phyloP scores from a whole-genome alignment of 768 basidiomycete species.

The Mycena vulgaris region DNA sequence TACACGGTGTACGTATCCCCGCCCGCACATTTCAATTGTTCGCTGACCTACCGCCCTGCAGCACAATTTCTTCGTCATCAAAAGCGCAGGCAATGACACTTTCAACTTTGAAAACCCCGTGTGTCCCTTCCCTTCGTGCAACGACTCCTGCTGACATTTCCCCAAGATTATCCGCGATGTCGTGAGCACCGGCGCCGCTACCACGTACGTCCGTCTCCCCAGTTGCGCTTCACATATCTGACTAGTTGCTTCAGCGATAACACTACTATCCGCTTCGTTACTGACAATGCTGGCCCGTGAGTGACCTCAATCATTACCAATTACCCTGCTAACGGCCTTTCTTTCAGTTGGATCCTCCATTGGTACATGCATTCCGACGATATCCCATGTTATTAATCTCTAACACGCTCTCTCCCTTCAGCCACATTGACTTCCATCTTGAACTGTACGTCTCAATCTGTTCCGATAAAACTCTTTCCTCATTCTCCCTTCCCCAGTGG shows the following conservation, averaged over 20 bases:
- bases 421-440: constrained; percentile 57
- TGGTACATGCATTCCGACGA: constrained; percentile 36
- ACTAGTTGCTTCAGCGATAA: constrained; percentile 42
- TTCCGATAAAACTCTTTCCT: not conserved
- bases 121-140: not conserved
- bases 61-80: constrained; percentile 57
- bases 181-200: constrained; percentile 52
- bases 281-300: constrained; percentile 55
- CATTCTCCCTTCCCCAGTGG: not conserved
- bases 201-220: constrained; percentile 9
- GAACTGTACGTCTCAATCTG: constrained; percentile 46
- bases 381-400: not conserved
- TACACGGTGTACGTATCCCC: too few species aligned
- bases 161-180: constrained; percentile 64
- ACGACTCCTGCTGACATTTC: not conserved
- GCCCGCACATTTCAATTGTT: too few species aligned
- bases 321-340: too few species aligned
- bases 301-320: too few species aligned
- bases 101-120: constrained; percentile 64
- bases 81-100: constrained; percentile 39
- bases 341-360: constrained; percentile 46
- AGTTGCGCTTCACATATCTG: not conserved
- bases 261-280: constrained; percentile 54
- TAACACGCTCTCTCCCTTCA: constrained; percentile 18
- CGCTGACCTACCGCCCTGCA: constrained; percentile 4